phyloP scores from a whole-genome alignment of 164 flowering plant species.

The Magnolia changhungtana region DNA sequence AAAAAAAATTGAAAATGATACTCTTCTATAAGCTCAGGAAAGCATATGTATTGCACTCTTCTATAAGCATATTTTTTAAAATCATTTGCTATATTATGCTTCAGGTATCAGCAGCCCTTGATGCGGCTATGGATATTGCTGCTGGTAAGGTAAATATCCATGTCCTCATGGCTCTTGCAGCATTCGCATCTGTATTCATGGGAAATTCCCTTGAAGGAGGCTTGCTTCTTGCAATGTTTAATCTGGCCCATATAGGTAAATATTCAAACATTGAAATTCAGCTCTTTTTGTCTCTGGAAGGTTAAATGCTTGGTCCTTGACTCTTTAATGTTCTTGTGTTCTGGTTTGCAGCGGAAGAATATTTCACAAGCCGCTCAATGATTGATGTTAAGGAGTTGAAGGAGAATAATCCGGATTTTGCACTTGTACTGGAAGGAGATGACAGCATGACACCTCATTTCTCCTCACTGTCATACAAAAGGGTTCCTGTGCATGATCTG shows the following conservation, averaged over 20 bases:
- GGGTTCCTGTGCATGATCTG: slow-evolving; percentile 76
- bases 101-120: slow-evolving; percentile 86
- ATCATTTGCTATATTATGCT: neutral
- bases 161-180: slow-evolving; percentile 96
- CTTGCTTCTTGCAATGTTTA: slow-evolving; percentile 94
- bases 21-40: neutral
- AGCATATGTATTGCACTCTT: neutral
- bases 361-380: slow-evolving; percentile 90
- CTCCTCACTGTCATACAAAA: slow-evolving; percentile 57
- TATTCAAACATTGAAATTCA: slow-evolving; percentile 1
- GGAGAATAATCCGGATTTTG: slow-evolving; percentile 90
- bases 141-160: slow-evolving; percentile 95
- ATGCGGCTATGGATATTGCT: slow-evolving; percentile 75
- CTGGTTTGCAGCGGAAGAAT: slow-evolving; percentile 79
- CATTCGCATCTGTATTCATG: slow-evolving; percentile 94
- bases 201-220: slow-evolving; percentile 96
- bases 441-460: slow-evolving; percentile 45
- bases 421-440: slow-evolving; percentile 62
- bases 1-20: too few species aligned
- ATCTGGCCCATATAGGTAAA: slow-evolving; percentile 92
- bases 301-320: slow-evolving; percentile 1
- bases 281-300: neutral
- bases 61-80: neutral
- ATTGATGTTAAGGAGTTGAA: slow-evolving; percentile 89
- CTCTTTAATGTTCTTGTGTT: neutral